phyloP scores from a whole-genome alignment of 495 filamentous ascomycete genomes.

The Penicillium cataractarum region DNA sequence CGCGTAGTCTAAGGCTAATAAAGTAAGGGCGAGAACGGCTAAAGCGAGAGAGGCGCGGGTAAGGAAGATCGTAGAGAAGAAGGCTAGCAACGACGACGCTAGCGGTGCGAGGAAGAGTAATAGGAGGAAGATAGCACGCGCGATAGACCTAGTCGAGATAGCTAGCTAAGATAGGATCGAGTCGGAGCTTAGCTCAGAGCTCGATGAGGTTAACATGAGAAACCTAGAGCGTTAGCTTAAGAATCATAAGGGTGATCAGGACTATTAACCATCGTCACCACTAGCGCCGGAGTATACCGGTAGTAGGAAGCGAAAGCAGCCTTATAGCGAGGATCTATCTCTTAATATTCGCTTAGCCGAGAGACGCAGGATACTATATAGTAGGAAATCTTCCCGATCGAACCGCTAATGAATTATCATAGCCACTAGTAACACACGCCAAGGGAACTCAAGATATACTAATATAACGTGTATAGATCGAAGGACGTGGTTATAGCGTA shows the following conservation, averaged over 20 bases:
- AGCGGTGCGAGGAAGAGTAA: too few species aligned
- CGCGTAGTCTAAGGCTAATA: not conserved
- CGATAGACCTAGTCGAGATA: too few species aligned
- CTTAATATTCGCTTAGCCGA: not conserved
- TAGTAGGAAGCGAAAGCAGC: not conserved
- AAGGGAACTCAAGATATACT: too few species aligned
- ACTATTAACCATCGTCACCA: not conserved
- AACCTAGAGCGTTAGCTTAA: not conserved
- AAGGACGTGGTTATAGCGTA: too few species aligned
- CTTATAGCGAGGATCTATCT: not conserved
- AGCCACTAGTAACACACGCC: not conserved
- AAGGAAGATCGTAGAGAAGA: not conserved
- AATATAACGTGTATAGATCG: too few species aligned
- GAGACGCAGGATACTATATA: not conserved
- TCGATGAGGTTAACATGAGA: not conserved
- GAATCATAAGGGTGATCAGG: not conserved
- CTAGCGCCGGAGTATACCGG: too few species aligned
- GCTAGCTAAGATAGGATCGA: too few species aligned
- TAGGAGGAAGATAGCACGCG: too few species aligned
- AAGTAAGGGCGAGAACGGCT: not conserved
- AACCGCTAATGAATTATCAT: not conserved
- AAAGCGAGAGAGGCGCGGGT: not conserved
- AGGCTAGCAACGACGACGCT: too few species aligned
- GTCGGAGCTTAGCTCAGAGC: not conserved
- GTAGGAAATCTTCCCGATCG: not conserved